A percentile compares a stretch with the other conserved stretches of the same genome.
phyloP scores from a whole-genome alignment of 768 basidiomycete genomes.

The Suillus sp. region DNA sequence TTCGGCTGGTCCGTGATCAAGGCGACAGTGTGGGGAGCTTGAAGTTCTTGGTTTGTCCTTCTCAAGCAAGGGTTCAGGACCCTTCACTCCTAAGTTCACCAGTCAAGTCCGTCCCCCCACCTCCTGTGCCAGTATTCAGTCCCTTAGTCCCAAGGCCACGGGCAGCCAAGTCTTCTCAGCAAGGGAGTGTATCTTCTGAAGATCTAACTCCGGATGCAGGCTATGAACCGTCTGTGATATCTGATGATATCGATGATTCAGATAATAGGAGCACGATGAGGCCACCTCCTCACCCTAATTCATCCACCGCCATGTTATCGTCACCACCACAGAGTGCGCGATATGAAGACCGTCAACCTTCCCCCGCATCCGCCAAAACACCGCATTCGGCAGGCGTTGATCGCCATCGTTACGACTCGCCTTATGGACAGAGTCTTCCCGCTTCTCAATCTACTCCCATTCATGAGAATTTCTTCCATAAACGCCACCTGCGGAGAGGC shows the following conservation, averaged over 20 bases:
- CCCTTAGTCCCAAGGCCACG: conserved; percentile 53
- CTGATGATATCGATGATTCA: conserved; percentile 60
- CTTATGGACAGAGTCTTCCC: conserved; percentile 23
- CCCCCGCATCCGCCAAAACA: conserved; percentile 34
- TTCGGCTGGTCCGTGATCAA: conserved; percentile 66
- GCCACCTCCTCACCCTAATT: conserved; percentile 38
- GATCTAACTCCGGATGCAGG: conserved; percentile 55
- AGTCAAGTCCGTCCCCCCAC: conserved; percentile 50
- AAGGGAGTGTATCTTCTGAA: conserved; percentile 71
- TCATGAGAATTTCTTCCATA: conserved; percentile 34
- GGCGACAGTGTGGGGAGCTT: conserved; percentile 81
- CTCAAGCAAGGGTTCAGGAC: conserved; percentile 62
- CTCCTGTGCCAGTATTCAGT: conserved; percentile 48
- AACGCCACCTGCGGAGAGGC: conserved; percentile 30
- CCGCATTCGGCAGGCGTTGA: conserved; percentile 27
- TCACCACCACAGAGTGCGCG: conserved; percentile 47
- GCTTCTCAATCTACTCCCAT: conserved; percentile 31
- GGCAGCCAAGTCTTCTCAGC: conserved; percentile 55
- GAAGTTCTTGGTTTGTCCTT: conserved; percentile 80
- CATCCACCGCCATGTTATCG: conserved; percentile 31
- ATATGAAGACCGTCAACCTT: conserved; percentile 39
- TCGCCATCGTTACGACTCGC: conserved; percentile 30
- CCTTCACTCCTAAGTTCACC: conserved; percentile 41
- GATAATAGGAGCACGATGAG: conserved; percentile 52
- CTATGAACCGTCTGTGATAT: conserved; percentile 62